Percentiles rank a stretch among this genome's conserved stretches.
phyloP scores from a whole-genome alignment of 2,329 filamentous ascomycete species.

The Penicillium sp. region DNA sequence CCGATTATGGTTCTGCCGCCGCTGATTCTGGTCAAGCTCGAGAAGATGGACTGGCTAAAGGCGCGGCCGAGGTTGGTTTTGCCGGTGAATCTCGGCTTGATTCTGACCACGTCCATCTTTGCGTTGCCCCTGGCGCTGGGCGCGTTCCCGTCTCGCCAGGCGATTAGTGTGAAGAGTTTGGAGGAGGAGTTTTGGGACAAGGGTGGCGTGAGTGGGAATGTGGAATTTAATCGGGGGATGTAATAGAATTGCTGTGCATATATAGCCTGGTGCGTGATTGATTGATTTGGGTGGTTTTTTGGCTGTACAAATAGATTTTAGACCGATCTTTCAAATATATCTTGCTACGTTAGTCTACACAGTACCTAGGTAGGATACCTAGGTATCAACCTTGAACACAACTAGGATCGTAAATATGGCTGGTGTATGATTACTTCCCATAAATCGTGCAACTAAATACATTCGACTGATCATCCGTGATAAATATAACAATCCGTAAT shows the following conservation, averaged over 20 bases:
- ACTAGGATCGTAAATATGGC: no score
- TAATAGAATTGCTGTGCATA: conserved; percentile 35
- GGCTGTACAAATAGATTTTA: neutral
- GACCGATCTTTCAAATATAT: neutral
- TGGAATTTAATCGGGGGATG: conserved; percentile 97
- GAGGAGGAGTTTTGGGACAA: conserved; percentile 83
- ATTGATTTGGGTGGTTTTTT: neutral
- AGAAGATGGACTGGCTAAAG: conserved; percentile 78
- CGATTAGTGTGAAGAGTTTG: conserved; percentile 67
- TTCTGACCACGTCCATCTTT: conserved; percentile 80
- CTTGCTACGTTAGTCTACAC: no score
- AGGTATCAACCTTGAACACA: no score
- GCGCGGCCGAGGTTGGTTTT: conserved; percentile 70
- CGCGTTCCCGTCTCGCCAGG: conserved; percentile 88
- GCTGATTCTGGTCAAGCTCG: conserved; percentile 76
- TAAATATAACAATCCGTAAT: neutral
- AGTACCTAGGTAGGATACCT: no score
- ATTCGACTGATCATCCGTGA: neutral
- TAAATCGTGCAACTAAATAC: neutral
- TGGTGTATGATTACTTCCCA: neutral
- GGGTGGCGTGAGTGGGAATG: conserved; percentile 73
- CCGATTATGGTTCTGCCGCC: conserved; percentile 97
- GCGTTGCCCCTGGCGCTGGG: conserved; percentile 85
- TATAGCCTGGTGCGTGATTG: no score
- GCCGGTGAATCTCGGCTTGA: conserved; percentile 81